Conservation (phyloP, 495 filamentous ascomycete genomes). For the Xylaria grammica region DNA sequence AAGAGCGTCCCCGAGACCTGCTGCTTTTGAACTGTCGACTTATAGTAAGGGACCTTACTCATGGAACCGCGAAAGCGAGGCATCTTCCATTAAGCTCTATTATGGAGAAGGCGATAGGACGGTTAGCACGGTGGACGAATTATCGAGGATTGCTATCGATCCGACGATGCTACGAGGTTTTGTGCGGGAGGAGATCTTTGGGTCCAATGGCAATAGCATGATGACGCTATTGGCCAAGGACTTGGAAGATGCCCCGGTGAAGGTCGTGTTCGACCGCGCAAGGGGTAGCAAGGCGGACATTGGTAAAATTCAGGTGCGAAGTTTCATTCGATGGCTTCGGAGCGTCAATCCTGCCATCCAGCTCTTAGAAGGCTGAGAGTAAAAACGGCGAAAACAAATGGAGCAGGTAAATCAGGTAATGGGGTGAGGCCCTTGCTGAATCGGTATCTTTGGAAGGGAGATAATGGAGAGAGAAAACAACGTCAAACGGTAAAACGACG, state of each 20-base stretch:
- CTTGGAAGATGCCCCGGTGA: slow-evolving; percentile 17
- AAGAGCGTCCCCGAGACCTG: not conserved
- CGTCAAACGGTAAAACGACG: too few species aligned
- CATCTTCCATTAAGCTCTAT: slow-evolving; percentile 25
- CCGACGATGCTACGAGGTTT: slow-evolving; percentile 22
- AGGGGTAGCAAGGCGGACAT: slow-evolving; percentile 28
- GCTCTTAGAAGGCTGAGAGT: slow-evolving; percentile 18
- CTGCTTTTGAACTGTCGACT: slow-evolving; percentile 29
- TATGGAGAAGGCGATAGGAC: slow-evolving; percentile 19
- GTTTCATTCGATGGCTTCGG: slow-evolving; percentile 40
- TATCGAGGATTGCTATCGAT: slow-evolving; percentile 25
- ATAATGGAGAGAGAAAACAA: too few species aligned
- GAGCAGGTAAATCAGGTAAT: not conserved
- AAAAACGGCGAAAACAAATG: not conserved
- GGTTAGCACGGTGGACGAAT: slow-evolving; percentile 15
- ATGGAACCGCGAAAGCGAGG: slow-evolving; percentile 23
- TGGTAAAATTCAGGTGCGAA: slow-evolving; percentile 40
- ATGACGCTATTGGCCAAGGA: slow-evolving; percentile 19
- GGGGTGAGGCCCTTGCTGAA: not conserved
- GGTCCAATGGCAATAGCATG: slow-evolving; percentile 20
- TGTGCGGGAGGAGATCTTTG: slow-evolving; percentile 18
- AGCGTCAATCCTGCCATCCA: slow-evolving; percentile 32
- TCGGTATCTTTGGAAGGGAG: too few species aligned
- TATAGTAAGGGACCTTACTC: slow-evolving; percentile 25
- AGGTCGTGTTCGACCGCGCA: slow-evolving; percentile 32